Evolutionary conservation across 495 filamentous ascomycete genomes (phyloP), one percentile per base, ranked within the genome.

Genomic region (Neurospora discreta): DNA sequence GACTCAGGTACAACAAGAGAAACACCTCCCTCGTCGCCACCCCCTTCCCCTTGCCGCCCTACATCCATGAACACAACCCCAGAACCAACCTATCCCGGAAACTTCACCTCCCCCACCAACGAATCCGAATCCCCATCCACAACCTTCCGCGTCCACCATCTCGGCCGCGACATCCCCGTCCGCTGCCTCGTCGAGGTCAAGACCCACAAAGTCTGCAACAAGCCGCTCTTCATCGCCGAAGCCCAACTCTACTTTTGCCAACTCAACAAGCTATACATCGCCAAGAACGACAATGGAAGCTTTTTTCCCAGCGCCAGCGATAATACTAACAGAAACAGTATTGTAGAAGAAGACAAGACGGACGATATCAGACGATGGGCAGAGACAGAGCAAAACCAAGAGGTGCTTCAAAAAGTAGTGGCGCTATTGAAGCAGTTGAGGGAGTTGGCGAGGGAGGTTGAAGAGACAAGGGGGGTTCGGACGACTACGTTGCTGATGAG

Each of bases 221-320:
- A 41, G 13, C 52, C 72, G 15, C 43, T 69, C 33, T 75, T 71
- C 40, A 15, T 71, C 1, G 43, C 71, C 46, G 69, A 75, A 68
- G 76, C 73, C 5, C 77, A 77, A 70, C 68, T 79, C 15, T 79
- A 75, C 70, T 79, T 79, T 7, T 26, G 65, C 7, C 76, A 74
- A 1, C 39, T 74, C 4, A 36, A 11, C 1, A 43, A 72, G 65
- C 60, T 79, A n/a, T 74, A 72, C 60, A 41, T 73, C 3, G 76
- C 76, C n/a, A 13, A 39, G 36, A 76, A 79, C 65, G 20, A 26
- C 2, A 26, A 15, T 9, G 11, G 76, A 76, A 7, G 41, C 42
- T 18, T 79, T 75, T 0, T 23, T 4, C 7, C 46, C 73, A 16
- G 46, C 30, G 20, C 33, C 41, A 1, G 36, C 20, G n/a, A n/a